Conservation (phyloP, 352 stramenopile species). For the Pythium guiyangense region DNA sequence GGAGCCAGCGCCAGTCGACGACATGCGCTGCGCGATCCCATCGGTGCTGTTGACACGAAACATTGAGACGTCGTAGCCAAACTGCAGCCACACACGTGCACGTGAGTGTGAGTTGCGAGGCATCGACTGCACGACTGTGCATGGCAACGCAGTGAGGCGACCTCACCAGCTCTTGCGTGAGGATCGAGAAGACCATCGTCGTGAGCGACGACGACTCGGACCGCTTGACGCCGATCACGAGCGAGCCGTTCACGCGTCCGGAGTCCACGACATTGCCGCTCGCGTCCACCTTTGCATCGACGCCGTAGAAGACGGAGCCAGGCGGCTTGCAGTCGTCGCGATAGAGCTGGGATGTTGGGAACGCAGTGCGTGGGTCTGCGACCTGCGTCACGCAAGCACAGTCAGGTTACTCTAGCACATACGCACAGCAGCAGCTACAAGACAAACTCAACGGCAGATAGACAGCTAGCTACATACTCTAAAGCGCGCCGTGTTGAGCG, state of each 20-base stretch:
- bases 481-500: slow-evolving; percentile 29
- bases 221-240: slow-evolving; percentile 41
- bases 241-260: slow-evolving; percentile 29
- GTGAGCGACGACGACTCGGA: slow-evolving; percentile 34
- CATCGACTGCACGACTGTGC: not conserved
- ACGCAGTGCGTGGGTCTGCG: slow-evolving; percentile 22
- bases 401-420: not conserved
- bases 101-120: too few species aligned
- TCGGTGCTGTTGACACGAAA: slow-evolving; percentile 11
- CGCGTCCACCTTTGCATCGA: slow-evolving; percentile 23
- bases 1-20: slow-evolving; percentile 9
- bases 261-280: slow-evolving; percentile 17
- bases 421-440: too few species aligned
- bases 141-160: not conserved
- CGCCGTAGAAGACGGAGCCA: slow-evolving; percentile 27
- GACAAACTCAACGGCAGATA: too few species aligned
- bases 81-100: slow-evolving; percentile 12
- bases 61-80: slow-evolving; percentile 42
- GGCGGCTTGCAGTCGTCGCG: slow-evolving; percentile 20
- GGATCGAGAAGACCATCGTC: slow-evolving; percentile 37
- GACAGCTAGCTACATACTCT: too few species aligned
- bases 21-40: slow-evolving; percentile 35
- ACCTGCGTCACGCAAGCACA: slow-evolving; percentile 2
- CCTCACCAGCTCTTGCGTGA: slow-evolving; percentile 42
- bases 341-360: slow-evolving; percentile 18